phyloP scores from a whole-genome alignment of 2,329 filamentous ascomycete species.

The Fusarium gaditjirri region DNA sequence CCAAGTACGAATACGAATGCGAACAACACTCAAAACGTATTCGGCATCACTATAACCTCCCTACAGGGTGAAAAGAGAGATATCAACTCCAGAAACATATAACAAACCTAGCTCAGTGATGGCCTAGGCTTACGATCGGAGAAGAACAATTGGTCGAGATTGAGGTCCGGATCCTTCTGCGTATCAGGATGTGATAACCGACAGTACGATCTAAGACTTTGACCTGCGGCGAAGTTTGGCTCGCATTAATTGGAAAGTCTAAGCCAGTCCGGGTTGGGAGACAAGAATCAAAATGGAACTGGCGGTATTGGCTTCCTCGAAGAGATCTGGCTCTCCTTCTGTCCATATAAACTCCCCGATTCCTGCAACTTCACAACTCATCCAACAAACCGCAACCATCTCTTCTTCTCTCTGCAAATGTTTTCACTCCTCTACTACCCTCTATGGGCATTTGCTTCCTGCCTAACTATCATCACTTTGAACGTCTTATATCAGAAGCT shows the following conservation, averaged over 20 bases:
- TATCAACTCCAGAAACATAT: neutral
- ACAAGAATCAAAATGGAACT: neutral
- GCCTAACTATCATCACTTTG: constrained; percentile 6
- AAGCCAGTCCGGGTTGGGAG: neutral
- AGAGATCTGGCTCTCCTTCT: neutral
- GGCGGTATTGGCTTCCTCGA: neutral
- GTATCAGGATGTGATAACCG: constrained; percentile 1
- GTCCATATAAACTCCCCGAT: constrained; percentile 7
- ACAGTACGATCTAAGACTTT: neutral
- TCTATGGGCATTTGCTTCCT: constrained; percentile 2
- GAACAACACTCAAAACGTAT: constrained; percentile 1
- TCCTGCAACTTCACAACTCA: neutral
- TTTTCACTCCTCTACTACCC: constrained; percentile 7
- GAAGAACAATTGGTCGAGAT: neutral
- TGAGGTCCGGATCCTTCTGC: neutral
- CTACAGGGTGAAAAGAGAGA: neutral
- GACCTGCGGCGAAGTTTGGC: constrained; percentile 2
- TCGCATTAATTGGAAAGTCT: neutral
- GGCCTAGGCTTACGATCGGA: neutral
- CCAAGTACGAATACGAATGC: constrained; percentile 30
- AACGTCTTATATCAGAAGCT: constrained; percentile 34
- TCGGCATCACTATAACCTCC: neutral
- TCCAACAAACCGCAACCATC: neutral
- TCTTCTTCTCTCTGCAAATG: neutral
- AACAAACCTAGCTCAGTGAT: neutral